Evolutionary conservation across 2,329 filamentous ascomycete species (phyloP).

Genomic region (Achaetomium macrosporum): DNA sequence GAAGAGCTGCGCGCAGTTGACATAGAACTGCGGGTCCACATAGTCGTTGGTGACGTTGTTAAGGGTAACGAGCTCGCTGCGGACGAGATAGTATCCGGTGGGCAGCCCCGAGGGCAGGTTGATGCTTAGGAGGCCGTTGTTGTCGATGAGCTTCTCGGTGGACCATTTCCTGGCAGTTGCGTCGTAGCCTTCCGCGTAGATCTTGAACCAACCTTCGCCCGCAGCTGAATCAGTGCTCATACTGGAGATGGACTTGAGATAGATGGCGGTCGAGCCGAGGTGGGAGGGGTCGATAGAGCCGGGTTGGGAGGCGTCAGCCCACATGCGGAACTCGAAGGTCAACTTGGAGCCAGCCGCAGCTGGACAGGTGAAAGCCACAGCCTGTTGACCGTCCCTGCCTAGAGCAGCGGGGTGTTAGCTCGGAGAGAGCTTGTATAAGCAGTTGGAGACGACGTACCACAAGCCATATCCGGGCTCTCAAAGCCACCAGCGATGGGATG

Average conservation of each 20-base stretch:
- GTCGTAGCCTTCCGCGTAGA: conserved; percentile 65
- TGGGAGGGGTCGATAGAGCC: conserved; percentile 19
- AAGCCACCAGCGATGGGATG: conserved; percentile 51
- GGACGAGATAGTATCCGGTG: conserved; percentile 63
- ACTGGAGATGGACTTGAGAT: conserved; percentile 62
- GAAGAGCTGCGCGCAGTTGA: conserved; percentile 66
- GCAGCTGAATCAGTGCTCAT: conserved; percentile 47
- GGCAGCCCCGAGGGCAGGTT: conserved; percentile 56
- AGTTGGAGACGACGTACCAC: conserved; percentile 46
- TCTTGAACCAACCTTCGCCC: conserved; percentile 71
- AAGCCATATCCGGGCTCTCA: conserved; percentile 59
- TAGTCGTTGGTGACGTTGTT: conserved; percentile 49
- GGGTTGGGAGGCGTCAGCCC: conserved; percentile 48
- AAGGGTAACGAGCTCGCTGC: conserved; percentile 64
- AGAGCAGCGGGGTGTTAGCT: conserved; percentile 11
- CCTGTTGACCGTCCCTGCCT: conserved; percentile 40
- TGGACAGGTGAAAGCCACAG: conserved; percentile 45
- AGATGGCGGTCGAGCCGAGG: conserved; percentile 57
- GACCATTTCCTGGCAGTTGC: conserved; percentile 55
- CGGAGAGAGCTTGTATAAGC: neutral
- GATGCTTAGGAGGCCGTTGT: conserved; percentile 58
- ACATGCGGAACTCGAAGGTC: conserved; percentile 61
- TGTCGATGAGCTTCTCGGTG: conserved; percentile 60
- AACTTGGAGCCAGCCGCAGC: conserved; percentile 48
- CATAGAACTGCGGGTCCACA: conserved; percentile 65